A percentile compares a stretch with the other conserved stretches of the same genome.
phyloP scores from a whole-genome alignment of 257 asterid genomes.

The Plantago ovata region DNA sequence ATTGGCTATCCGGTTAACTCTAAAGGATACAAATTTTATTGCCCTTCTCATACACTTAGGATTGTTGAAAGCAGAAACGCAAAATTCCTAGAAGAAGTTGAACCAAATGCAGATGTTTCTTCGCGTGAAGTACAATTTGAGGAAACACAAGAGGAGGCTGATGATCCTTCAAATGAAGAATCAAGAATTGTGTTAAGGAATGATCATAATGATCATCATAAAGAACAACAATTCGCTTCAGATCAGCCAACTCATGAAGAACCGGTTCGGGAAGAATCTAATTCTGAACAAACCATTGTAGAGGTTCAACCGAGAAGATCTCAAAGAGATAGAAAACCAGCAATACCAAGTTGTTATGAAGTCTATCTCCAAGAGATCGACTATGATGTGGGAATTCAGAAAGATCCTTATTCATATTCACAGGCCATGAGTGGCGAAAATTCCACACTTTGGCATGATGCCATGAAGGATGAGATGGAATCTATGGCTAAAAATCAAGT shows the following conservation, averaged over 20 bases:
- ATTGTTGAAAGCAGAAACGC: not conserved
- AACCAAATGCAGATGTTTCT: not conserved
- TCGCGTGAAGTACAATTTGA: not conserved
- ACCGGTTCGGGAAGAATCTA: not conserved
- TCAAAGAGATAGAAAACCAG: constrained; percentile 2
- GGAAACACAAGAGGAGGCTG: not conserved
- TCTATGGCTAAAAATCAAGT: no score
- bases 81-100: not conserved
- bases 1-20: not conserved
- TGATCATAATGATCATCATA: not conserved
- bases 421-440: not conserved
- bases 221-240: no score
- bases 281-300: not conserved
- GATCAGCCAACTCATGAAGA: not conserved
- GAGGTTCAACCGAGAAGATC: constrained; percentile 1
- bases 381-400: not conserved
- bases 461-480: not conserved
- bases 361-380: not conserved
- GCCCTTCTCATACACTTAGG: not conserved
- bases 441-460: not conserved
- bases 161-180: not conserved
- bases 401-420: not conserved
- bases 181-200: not conserved
- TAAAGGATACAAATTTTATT: not conserved
- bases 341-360: constrained; percentile 5